A percentile compares a stretch with the other conserved stretches of the same genome.
Conservation (phyloP, 192 early-diverging fungal genomes). For the Mortierella antarctica region DNA sequence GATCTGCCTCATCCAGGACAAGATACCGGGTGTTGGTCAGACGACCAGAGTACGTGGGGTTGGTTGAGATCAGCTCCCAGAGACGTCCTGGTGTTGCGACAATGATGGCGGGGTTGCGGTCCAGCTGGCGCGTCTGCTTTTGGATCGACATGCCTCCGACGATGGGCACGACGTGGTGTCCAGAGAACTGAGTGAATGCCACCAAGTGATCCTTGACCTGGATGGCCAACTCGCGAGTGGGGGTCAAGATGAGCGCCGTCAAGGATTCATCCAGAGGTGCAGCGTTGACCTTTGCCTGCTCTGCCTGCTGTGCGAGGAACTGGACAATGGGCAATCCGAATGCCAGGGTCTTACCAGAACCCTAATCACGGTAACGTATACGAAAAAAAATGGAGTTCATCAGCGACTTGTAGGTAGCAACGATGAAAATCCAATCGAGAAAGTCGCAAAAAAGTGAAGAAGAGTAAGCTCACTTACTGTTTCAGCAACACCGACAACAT, state of each 20-base stretch:
- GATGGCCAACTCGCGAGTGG: constrained; percentile 95
- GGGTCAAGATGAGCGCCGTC: constrained; percentile 84
- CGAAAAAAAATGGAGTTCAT: neutral
- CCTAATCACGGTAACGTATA: constrained; percentile 47
- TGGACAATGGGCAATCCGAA: constrained; percentile 96
- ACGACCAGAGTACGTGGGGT: constrained; percentile 63
- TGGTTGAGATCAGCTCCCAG: constrained; percentile 66
- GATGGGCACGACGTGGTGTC: constrained; percentile 74
- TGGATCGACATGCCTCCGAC: constrained; percentile 96
- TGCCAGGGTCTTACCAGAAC: constrained; percentile 95
- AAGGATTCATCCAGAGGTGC: constrained; percentile 40
- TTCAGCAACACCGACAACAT: constrained; percentile 93
- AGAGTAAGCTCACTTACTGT: constrained; percentile 63
- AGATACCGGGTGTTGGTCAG: constrained; percentile 73
- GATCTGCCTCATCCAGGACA: constrained; percentile 88
- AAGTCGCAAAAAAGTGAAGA: neutral
- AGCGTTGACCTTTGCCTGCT: constrained; percentile 16
- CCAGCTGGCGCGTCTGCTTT: constrained; percentile 87
- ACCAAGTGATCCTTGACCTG: constrained; percentile 91
- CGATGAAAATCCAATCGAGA: neutral
- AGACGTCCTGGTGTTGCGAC: constrained; percentile 87
- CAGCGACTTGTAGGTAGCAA: neutral
- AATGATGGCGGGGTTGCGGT: constrained; percentile 74
- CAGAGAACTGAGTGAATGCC: constrained; percentile 50
- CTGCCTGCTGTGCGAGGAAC: constrained; percentile 61